Evolutionary conservation across 768 basidiomycete species (phyloP).

Genomic region (Suillus cothurnatus): DNA sequence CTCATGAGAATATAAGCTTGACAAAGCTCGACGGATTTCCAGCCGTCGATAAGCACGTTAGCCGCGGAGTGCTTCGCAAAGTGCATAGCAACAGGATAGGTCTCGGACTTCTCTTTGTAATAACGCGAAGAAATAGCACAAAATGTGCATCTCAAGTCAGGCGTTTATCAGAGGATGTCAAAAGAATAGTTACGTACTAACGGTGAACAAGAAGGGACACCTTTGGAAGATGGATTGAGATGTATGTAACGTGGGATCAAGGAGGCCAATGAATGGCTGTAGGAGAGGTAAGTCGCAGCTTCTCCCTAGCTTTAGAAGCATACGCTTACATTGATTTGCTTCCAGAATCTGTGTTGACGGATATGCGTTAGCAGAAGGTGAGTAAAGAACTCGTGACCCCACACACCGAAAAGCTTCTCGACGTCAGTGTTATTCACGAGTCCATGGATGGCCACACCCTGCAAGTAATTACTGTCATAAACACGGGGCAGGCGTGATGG

Average conservation of each 20-base stretch:
- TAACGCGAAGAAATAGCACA: conserved; percentile 88
- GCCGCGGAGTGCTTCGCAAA: conserved; percentile 84
- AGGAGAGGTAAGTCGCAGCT: conserved; percentile 10
- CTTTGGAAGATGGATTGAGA: conserved; percentile 77
- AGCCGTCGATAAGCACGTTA: conserved; percentile 77
- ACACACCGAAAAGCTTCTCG: conserved; percentile 85
- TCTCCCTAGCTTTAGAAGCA: neutral
- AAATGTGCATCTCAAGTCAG: conserved; percentile 42
- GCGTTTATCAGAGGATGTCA: neutral
- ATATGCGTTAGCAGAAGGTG: conserved; percentile 10
- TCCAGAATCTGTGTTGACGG: conserved; percentile 58
- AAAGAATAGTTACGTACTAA: conserved; percentile 50
- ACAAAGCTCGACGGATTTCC: conserved; percentile 85
- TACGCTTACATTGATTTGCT: conserved; percentile 61
- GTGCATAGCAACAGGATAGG: conserved; percentile 88
- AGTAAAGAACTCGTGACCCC: conserved; percentile 29
- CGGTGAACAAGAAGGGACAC: conserved; percentile 90
- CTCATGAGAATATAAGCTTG: conserved; percentile 93
- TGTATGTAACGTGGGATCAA: conserved; percentile 83
- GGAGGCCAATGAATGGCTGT: conserved; percentile 67
- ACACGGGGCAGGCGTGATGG: neutral
- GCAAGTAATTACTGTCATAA: conserved; percentile 18
- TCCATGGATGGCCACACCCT: conserved; percentile 86
- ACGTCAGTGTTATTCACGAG: conserved; percentile 78
- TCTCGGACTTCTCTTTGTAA: conserved; percentile 75